These are phyloP conservation scores for Kodamaea fungicola DNA, from an alignment of 1,139 yeast species.

Conservation along the genomic window DNA sequence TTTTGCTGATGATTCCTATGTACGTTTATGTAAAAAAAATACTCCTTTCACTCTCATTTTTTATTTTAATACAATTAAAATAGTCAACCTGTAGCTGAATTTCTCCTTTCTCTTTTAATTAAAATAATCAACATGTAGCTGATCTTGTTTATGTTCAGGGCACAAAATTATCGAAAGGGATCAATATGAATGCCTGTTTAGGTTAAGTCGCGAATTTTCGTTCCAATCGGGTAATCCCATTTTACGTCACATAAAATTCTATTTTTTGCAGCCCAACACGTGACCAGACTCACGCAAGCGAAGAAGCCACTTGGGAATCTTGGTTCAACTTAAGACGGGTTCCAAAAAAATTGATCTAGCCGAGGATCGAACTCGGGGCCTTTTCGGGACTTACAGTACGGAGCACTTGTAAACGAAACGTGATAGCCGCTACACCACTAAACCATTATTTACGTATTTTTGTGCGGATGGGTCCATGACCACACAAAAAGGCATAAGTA, in stretches of 20 bases:
- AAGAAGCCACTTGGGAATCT: no score
- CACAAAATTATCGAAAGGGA: constrained; percentile 1
- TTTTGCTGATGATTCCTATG: constrained; percentile 7
- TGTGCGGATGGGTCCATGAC: no score
- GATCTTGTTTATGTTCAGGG: not conserved
- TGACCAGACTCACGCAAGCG: constrained; percentile 6
- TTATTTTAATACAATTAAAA: constrained; percentile 4
- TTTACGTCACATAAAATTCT: not conserved
- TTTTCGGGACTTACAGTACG: constrained; percentile 19
- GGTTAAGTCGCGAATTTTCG: constrained; percentile 4
- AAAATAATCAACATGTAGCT: not conserved
- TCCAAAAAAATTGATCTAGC: constrained; percentile 16
- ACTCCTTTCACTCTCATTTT: constrained; percentile 1
- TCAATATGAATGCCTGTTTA: constrained; percentile 1
- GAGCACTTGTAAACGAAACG: constrained; percentile 20
- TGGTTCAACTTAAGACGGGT: no score
- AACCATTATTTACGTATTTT: constrained; percentile 9
- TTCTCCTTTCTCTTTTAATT: not conserved
- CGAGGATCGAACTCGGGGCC: constrained; percentile 24
- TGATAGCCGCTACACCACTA: constrained; percentile 24
- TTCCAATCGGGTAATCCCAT: constrained; percentile 2
- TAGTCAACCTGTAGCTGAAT: not conserved
- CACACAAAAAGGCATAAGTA: no score
- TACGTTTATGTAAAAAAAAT: constrained; percentile 7
- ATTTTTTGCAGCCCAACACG: constrained; percentile 5